A percentile compares a stretch with the other conserved stretches of the same genome.
Conservation (phyloP, 768 basidiomycete species). For the Psilocybe cubensis region DNA sequence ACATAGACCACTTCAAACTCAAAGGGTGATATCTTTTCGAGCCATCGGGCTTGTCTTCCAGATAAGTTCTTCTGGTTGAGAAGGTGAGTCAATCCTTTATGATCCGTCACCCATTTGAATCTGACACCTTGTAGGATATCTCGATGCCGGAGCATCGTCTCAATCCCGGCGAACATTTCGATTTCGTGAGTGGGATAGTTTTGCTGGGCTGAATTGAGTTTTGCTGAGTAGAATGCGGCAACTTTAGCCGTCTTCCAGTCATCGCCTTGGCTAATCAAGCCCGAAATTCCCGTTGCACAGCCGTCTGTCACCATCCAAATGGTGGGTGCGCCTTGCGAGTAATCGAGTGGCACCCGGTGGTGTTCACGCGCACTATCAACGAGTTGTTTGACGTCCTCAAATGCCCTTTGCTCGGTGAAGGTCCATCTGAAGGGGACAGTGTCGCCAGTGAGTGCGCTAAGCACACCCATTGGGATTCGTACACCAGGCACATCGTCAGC, state of each 20-base stretch:
- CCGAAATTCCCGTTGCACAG: constrained; percentile 27
- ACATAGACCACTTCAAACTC: constrained; percentile 17
- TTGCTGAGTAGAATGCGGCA: constrained; percentile 35
- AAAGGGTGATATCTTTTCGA: constrained; percentile 23
- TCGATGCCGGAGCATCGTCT: constrained; percentile 26
- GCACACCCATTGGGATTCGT: constrained; percentile 36
- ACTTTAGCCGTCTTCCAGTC: constrained; percentile 24
- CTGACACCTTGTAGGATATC: constrained; percentile 28
- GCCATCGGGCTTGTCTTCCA: constrained; percentile 34
- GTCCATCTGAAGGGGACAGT: constrained; percentile 22
- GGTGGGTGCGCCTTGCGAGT: constrained; percentile 9
- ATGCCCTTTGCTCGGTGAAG: constrained; percentile 27
- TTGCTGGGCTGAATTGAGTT: constrained; percentile 33
- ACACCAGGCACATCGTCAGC: constrained; percentile 32
- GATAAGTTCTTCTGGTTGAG: constrained; percentile 33
- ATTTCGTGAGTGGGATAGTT: constrained; percentile 41
- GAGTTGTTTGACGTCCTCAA: constrained; percentile 31
- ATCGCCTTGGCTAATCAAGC: constrained; percentile 22
- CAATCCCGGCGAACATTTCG: constrained; percentile 35
- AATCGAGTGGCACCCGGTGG: constrained; percentile 16
- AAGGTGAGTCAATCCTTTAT: constrained; percentile 25
- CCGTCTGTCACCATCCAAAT: constrained; percentile 33
- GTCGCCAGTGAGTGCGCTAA: constrained; percentile 23
- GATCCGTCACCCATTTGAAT: constrained; percentile 33
- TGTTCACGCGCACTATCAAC: constrained; percentile 21